These are phyloP conservation scores for Podila clonocystis DNA, from an alignment of 192 early-diverging fungal genomes.

Conservation along the genomic window DNA sequence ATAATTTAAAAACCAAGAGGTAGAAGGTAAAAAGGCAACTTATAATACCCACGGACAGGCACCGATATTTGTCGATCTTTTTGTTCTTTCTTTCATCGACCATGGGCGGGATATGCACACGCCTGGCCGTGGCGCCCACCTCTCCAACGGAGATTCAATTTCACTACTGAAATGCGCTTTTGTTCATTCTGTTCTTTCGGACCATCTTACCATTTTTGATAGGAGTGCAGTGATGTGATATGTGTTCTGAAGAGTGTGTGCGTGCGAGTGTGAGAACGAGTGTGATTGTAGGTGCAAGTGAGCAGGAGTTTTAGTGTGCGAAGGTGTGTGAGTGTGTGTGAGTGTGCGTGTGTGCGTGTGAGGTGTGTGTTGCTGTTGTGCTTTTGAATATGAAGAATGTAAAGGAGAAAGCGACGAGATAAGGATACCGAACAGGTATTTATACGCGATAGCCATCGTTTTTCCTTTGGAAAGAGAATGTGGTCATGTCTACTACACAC, in stretches of 20 bases:
- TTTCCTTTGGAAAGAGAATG: not conserved
- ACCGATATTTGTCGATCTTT: not conserved
- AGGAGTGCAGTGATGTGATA: not conserved
- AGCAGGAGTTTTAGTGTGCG: no score
- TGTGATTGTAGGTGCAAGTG: not conserved
- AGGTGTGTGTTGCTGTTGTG: not conserved
- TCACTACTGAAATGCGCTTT: not conserved
- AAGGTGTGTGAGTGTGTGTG: no score
- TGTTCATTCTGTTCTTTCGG: not conserved
- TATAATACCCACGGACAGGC: not conserved
- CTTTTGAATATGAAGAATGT: not conserved
- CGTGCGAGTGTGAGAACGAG: not conserved
- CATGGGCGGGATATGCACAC: not conserved
- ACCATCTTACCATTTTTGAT: not conserved
- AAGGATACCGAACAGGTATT: not conserved
- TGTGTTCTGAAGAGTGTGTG: not conserved
- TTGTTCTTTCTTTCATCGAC: not conserved
- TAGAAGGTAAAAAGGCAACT: not conserved
- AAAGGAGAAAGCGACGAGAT: not conserved
- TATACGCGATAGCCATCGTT: not conserved
- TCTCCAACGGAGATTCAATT: constrained; percentile 1
- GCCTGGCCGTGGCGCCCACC: no score
- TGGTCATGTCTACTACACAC: no score
- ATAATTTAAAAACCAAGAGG: not conserved
- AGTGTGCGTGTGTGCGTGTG: not conserved